Conservation (phyloP, 192 early-diverging fungal species). For the Diversispora epigaea region DNA sequence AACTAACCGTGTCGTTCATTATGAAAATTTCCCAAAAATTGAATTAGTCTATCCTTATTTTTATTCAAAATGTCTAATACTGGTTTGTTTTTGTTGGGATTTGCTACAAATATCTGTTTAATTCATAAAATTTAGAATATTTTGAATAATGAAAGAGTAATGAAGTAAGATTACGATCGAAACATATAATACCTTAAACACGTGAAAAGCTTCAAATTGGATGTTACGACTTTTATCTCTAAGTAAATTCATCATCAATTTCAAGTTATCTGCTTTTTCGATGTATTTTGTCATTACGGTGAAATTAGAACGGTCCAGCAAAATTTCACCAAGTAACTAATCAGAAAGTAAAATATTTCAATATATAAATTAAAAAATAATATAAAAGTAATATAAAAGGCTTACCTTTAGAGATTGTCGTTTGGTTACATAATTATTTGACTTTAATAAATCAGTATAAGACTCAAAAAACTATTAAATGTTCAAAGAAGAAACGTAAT, state of each 20-base stretch:
- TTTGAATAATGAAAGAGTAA: neutral
- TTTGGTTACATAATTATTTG: slow-evolving; percentile 96
- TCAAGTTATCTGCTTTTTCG: slow-evolving; percentile 85
- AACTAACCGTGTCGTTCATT: slow-evolving; percentile 88
- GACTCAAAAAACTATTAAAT: slow-evolving; percentile 73
- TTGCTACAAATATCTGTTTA: slow-evolving; percentile 91
- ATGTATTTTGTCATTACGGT: slow-evolving; percentile 96
- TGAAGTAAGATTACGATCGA: neutral
- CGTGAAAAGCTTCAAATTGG: slow-evolving; percentile 99
- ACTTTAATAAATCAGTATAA: slow-evolving; percentile 82
- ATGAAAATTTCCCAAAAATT: slow-evolving; percentile 89
- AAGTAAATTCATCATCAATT: slow-evolving; percentile 97
- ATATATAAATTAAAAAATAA: neutral
- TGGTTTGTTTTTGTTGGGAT: slow-evolving; percentile 92
- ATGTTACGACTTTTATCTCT: slow-evolving; percentile 96
- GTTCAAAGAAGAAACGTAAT: neutral
- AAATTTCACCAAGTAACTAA: slow-evolving; percentile 92
- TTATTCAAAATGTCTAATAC: slow-evolving; percentile 89
- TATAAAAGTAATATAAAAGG: neutral
- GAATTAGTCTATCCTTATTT: slow-evolving; percentile 87
- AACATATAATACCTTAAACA: slow-evolving; percentile 80
- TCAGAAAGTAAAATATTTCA: neutral
- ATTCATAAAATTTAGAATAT: too few species aligned
- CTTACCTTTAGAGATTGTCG: slow-evolving; percentile 95
- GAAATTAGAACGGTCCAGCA: slow-evolving; percentile 94